Base-by-base conservation (phyloP, 2,329 filamentous ascomycete species). In the Colletotrichum sidae region DNA sequence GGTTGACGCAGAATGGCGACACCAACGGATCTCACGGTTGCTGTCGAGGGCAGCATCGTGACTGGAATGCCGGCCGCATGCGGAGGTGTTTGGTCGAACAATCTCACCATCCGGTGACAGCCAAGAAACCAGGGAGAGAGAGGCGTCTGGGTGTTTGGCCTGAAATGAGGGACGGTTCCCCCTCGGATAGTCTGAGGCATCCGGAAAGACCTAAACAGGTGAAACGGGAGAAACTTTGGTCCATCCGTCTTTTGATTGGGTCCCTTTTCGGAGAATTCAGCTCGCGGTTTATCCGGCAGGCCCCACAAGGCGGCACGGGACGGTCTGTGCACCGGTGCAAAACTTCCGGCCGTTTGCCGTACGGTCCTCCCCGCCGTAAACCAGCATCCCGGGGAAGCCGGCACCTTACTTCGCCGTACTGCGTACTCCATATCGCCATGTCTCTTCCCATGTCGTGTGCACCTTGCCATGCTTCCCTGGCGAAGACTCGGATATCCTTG, bases 221-320 rank as follows among this genome's bases (percentile, higher is more conserved):
- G 63, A 66, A 66, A 66, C 58, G 41, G 52, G 37, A 53, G 42
- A 55, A 61, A 61, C 45, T 55, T 35, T 38, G 11, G 34, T 37
- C 33, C 50, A 15, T 58, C 55, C 55, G 38, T 15, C 17, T 17
- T 45, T 25, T 34, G 13, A 37, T 25, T 25, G 25, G 25, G 25
- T 25, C 25, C 25, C 4, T 5, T 25, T 4, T 25, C 25, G 25
- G 25, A 25, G 25, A 5, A 25, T 25, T 25, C 25, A 25, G 25
- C 15, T 47, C 46, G 51, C 46, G 47, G n/a, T 53, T 52, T 37
- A 62, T 62, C 52, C 62, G 52, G 15, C n/a, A 51, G 11, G 39
- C 51, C 8, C 52, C 52, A 38, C 15, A 8, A 4, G 25, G 5
- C 39, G 38, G 61, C 33, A 45, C 50, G 45, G 56, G 25, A n/a